Evolutionary conservation across 2,329 filamentous ascomycete species (phyloP).

Genomic region (Trichoderma semiorbis): DNA sequence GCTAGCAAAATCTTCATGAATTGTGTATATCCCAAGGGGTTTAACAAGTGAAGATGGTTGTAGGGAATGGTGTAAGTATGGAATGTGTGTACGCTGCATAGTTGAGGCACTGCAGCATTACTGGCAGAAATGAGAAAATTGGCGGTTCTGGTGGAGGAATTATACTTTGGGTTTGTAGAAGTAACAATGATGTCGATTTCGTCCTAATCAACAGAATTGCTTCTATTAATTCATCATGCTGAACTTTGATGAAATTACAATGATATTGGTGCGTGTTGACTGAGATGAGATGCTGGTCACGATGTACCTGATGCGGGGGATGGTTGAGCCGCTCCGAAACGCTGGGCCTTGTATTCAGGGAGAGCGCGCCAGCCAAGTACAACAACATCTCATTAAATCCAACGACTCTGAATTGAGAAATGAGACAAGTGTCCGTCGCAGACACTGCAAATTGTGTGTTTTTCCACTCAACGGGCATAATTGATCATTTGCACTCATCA

Average conservation of each 20-base stretch:
- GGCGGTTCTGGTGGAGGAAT: background rate
- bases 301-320: slow-evolving; percentile 23
- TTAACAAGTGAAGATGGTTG: background rate
- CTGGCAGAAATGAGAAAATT: background rate
- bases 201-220: background rate
- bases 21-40: background rate
- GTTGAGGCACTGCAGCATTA: background rate
- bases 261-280: background rate
- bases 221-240: background rate
- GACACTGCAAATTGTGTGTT: background rate
- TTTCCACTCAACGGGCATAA: too few relatives aligned
- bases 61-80: background rate
- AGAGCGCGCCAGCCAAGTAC: background rate
- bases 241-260: background rate
- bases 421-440: background rate
- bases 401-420: background rate
- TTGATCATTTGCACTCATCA: background rate
- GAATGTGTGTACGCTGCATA: background rate
- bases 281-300: background rate
- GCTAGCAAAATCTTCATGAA: background rate
- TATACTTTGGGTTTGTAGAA: background rate
- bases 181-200: background rate
- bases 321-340: slow-evolving; percentile 34
- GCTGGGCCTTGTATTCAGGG: too few relatives aligned
- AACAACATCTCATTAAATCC: background rate